Base-by-base conservation (phyloP, 495 filamentous ascomycete genomes). In the Penicillium taxi region DNA sequence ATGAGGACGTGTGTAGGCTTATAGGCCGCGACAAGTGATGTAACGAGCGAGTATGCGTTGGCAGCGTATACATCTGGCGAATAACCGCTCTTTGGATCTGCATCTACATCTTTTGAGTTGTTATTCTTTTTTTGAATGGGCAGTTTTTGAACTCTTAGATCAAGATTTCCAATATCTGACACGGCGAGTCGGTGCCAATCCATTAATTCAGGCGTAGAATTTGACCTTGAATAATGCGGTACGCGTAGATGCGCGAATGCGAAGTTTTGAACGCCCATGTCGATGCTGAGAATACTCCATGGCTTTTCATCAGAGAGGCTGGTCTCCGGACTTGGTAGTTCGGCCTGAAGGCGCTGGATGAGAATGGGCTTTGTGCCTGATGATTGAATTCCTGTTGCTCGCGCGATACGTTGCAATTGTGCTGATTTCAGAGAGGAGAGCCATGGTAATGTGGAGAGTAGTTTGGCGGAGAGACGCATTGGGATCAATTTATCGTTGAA, bases 241-340 rank as follows among this genome's bases (percentile, higher is more conserved):
- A 66, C 48, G 0, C 43, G 19, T n/a, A 69, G 30, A 56, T 64
- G 55, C 23, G 64, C 61, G 45, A 80, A 86, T 9, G 86, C 89
- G 11, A 94, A 64, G 61, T 91, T 93, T 26, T 76, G 75, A 49
- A 96, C 80, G 27, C 88, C 86, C 74, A 95, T 78, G 60, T 95
- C 86, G 48, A 91, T 81, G 54, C 85, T 87, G 15, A 96, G 55
- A 32, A 96, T 73, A 19, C 70, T 67, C 41, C 44, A 48, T 18
- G 35, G 32, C 14, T 19, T 4, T 29, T n/a, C n/a, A n/a, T n/a
- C n/a, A n/a, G n/a, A n/a, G n/a, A n/a, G n/a, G n/a, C 15, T 33
- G 19, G 9, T 5, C n/a, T 16, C 14, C 1, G 32, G 7, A 19
- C 13, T 37, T 4, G 8, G 16, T 11, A 67, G 33, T 16, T 49